Percentiles rank a stretch among this genome's conserved stretches.
phyloP scores from a whole-genome alignment of 495 filamentous ascomycete species.

The Neurospora pannonica region DNA sequence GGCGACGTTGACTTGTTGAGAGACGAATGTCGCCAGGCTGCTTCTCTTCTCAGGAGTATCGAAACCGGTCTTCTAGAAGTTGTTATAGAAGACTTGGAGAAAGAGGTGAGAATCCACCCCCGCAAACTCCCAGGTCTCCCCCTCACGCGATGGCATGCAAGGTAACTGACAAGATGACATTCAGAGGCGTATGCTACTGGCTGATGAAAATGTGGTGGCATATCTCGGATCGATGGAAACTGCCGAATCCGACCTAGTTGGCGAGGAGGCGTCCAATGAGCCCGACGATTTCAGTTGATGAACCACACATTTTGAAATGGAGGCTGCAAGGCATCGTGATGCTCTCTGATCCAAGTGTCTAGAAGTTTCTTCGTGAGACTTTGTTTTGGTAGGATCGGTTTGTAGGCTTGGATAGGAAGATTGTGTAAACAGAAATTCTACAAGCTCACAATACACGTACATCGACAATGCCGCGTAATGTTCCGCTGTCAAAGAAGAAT shows the following conservation, averaged over 20 bases:
- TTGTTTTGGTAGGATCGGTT: neutral
- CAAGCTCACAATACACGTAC: neutral
- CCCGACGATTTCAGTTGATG: conserved; percentile 38
- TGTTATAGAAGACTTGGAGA: conserved; percentile 44
- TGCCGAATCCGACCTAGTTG: conserved; percentile 25
- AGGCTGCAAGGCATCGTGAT: neutral
- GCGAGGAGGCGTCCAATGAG: conserved; percentile 31
- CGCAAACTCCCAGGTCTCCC: neutral
- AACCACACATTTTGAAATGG: neutral
- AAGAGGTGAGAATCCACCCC: conserved; percentile 43
- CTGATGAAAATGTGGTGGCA: conserved; percentile 28
- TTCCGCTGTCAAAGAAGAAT: neutral
- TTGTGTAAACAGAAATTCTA: neutral
- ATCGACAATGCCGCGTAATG: neutral
- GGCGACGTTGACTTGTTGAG: conserved; percentile 13
- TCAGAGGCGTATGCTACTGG: conserved; percentile 29
- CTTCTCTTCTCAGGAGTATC: conserved; percentile 40
- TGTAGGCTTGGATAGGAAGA: neutral
- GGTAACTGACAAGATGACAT: conserved; percentile 16
- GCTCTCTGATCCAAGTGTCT: neutral
- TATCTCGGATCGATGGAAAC: conserved; percentile 36
- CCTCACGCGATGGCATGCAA: neutral
- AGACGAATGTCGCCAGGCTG: conserved; percentile 30
- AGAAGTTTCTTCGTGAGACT: neutral
- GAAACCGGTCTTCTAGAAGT: conserved; percentile 51